Conservation (phyloP, 371 early-diverging fungal species). For the Rhizomucor pusillus region DNA sequence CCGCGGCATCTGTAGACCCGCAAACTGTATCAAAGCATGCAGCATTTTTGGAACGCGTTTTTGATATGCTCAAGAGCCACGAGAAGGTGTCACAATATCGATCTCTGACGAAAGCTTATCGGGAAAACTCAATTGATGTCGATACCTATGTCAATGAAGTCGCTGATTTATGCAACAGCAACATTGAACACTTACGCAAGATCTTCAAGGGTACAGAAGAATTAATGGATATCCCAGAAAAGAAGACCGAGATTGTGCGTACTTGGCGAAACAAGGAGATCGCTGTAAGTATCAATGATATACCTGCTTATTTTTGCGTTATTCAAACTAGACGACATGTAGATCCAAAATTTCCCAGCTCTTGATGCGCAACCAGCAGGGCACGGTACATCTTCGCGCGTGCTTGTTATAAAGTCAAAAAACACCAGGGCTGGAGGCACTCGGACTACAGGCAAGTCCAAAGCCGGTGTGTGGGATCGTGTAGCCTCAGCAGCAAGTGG, state of each 20-base stretch:
- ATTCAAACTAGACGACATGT: neutral
- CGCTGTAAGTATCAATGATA: slow-evolving; percentile 24
- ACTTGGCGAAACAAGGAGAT: slow-evolving; percentile 73
- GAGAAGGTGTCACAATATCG: slow-evolving; percentile 60
- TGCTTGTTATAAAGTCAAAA: slow-evolving; percentile 49
- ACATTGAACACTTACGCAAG: slow-evolving; percentile 47
- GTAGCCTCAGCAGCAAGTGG: slow-evolving; percentile 37
- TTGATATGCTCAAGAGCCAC: slow-evolving; percentile 42
- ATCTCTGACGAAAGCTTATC: slow-evolving; percentile 54
- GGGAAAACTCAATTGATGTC: slow-evolving; percentile 45
- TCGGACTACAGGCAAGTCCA: slow-evolving; percentile 29
- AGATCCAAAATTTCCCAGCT: slow-evolving; percentile 25
- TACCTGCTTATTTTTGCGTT: too few relatives aligned
- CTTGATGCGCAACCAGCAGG: slow-evolving; percentile 32
- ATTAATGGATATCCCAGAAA: slow-evolving; percentile 52
- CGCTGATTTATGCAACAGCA: slow-evolving; percentile 40
- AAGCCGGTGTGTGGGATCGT: slow-evolving; percentile 45
- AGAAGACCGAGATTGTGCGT: slow-evolving; percentile 61
- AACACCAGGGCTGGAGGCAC: slow-evolving; percentile 42
- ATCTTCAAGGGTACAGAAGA: slow-evolving; percentile 54
- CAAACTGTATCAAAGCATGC: slow-evolving; percentile 33
- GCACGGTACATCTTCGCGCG: slow-evolving; percentile 36
- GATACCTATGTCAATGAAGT: slow-evolving; percentile 59
- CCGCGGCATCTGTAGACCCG: neutral
- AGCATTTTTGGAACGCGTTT: slow-evolving; percentile 43